Evolutionary conservation across 768 basidiomycete species (phyloP).

Genomic region (Erythrobasidium yunnanense): DNA sequence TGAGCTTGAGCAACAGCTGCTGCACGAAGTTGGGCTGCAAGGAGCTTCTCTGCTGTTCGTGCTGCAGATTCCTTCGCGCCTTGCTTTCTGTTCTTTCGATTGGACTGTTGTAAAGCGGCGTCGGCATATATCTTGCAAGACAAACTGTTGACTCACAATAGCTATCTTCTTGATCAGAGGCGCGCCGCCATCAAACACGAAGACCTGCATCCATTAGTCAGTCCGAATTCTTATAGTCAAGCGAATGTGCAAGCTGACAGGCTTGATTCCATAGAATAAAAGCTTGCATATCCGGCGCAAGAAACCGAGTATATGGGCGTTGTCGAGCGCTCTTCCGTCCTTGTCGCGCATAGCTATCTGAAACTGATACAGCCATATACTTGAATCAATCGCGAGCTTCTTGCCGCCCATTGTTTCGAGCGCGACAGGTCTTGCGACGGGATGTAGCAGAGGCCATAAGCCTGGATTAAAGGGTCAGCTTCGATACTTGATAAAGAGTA

Average conservation of each 20-base stretch:
- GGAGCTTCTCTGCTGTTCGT: slow-evolving; percentile 76
- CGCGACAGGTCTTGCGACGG: slow-evolving; percentile 25
- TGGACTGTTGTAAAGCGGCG: slow-evolving; percentile 43
- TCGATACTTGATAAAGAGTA: too few relatives aligned
- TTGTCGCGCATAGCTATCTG: slow-evolving; percentile 93
- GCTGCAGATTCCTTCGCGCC: slow-evolving; percentile 78
- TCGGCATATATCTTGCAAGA: too few relatives aligned
- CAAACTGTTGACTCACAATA: slow-evolving; percentile 66
- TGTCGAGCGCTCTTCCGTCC: slow-evolving; percentile 75
- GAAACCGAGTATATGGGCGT: slow-evolving; percentile 88
- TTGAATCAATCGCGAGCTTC: slow-evolving; percentile 90
- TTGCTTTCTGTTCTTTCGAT: slow-evolving; percentile 77
- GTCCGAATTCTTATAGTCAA: too few relatives aligned
- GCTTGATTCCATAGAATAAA: slow-evolving; percentile 92
- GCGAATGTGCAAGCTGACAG: slow-evolving; percentile 44
- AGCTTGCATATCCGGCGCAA: slow-evolving; percentile 77
- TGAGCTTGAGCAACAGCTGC: slow-evolving; percentile 62
- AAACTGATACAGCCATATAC: slow-evolving; percentile 99
- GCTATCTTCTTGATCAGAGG: slow-evolving; percentile 79
- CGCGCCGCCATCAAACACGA: slow-evolving; percentile 96
- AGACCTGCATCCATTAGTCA: slow-evolving; percentile 51
- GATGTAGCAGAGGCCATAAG: slow-evolving; percentile 21
- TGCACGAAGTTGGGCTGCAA: slow-evolving; percentile 83
- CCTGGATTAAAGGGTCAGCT: slow-evolving; percentile 4
- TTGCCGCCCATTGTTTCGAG: slow-evolving; percentile 57